Evolutionary conservation across 1,284 basidiomycete genomes (phyloP), one percentile per base, ranked within the genome.

Genomic region (Ustilago sp.): DNA sequence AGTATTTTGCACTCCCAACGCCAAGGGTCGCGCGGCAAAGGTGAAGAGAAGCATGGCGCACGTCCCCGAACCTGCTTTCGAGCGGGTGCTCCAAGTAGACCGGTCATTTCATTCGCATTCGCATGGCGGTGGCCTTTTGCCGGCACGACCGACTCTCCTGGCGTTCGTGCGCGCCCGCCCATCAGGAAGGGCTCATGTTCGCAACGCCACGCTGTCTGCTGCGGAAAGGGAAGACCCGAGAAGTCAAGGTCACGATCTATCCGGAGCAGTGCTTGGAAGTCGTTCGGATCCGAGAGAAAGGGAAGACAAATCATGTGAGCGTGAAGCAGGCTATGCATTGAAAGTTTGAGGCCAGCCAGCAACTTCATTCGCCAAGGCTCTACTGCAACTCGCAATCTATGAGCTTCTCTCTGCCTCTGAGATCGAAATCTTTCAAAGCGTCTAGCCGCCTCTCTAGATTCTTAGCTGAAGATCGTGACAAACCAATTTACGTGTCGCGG

Each of bases 401-500:
- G 13, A 41, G 2, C 28, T 17, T 48, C 41, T 45, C 12, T 17
- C n/a, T 45, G 5, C 8, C 45, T 48, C 48, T 59, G 58, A 59
- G 58, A 31, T 41, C 48, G 13, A 59, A 59, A 51, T 51, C 39
- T 59, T 59, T 45, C 9, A 34, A 15, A 12, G 31, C 8, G 31
- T 54, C 28, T 13, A 23, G 8, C 35, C 41, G 13, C 8, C 8
- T 43, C 32, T 19, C 8, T 43, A 13, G 28, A 15, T 47, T 17
- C 12, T 17, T 12, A 2, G 13, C 35, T 11, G 28, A 28, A 50
- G 43, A 51, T 41, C 36, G 58, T 59, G 58, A 59, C 58, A 41
- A 59, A 52, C 35, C 45, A 48, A 19, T 35, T 48, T 23, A 19
- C 35, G 45, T 57, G 45, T 38, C 34, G 43, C 55, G 55, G 41